phyloP scores from a whole-genome alignment of 2,329 filamentous ascomycete genomes.

The Sporothrix inflata region DNA sequence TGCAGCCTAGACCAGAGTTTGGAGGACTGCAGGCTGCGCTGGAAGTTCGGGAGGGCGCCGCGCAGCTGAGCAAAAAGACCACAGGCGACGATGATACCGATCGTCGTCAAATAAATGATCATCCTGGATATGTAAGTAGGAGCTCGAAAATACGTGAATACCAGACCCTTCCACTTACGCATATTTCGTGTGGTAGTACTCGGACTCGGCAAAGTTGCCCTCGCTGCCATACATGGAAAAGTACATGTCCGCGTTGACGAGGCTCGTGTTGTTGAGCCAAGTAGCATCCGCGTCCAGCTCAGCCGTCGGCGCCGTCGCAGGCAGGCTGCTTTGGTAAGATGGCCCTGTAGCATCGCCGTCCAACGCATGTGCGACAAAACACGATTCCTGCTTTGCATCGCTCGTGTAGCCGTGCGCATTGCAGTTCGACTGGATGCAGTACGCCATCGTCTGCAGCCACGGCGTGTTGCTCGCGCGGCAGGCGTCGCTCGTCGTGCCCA shows the following conservation, averaged over 20 bases:
- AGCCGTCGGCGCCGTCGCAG: not conserved
- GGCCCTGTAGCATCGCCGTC: not conserved
- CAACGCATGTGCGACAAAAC: not conserved
- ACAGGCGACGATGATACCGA: not conserved
- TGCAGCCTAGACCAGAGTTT: not conserved
- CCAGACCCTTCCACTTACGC: not conserved
- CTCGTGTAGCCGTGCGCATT: not conserved
- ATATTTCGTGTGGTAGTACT: conserved; percentile 20
- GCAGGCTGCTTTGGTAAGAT: not conserved
- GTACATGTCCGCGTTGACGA: conserved; percentile 13
- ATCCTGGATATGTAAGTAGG: not conserved
- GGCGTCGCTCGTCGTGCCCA: conserved; percentile 5
- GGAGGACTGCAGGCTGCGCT: not conserved
- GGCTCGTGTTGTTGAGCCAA: conserved; percentile 14
- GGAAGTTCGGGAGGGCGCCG: not conserved
- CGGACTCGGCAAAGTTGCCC: conserved; percentile 12
- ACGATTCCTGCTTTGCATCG: not conserved
- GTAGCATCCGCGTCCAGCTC: conserved; percentile 2
- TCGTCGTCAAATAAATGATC: not conserved
- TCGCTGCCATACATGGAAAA: conserved; percentile 9
- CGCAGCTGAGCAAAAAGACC: conserved; percentile 1
- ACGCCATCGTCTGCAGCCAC: conserved; percentile 14
- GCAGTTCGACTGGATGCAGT: conserved; percentile 17
- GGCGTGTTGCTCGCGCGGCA: conserved; percentile 10
- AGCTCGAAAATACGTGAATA: no score